Conservation (phyloP, 306 rosid genomes). For the Rubus parviflorus region DNA sequence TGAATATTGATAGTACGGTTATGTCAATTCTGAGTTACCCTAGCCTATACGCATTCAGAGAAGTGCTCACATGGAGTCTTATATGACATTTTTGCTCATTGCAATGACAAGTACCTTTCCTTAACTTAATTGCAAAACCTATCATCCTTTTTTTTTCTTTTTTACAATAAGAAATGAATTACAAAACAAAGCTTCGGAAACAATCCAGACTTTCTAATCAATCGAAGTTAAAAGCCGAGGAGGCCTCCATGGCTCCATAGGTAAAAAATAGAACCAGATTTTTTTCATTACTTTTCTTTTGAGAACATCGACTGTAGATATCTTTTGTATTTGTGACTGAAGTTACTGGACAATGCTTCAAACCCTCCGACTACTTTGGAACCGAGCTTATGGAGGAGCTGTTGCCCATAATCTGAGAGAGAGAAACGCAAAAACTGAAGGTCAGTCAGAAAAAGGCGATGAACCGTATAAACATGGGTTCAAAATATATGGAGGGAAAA, state of each 20-base stretch:
- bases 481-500: constrained; percentile 29
- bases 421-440: neutral
- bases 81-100: neutral
- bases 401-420: constrained; percentile 29
- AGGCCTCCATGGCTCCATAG: too few species aligned
- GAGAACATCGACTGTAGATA: too few species aligned
- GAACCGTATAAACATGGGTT: constrained; percentile 22
- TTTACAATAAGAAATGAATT: neutral
- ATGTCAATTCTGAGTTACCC: constrained; percentile 20
- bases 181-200: too few species aligned
- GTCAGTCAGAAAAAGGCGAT: constrained; percentile 17
- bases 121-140: neutral
- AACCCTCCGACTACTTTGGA: constrained; percentile 12
- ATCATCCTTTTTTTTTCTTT: neutral
- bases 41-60: neutral
- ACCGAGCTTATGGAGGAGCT: constrained; percentile 17
- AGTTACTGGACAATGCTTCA: too few species aligned
- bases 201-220: too few species aligned
- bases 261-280: too few species aligned
- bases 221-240: too few species aligned
- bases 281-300: too few species aligned
- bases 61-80: constrained; percentile 20
- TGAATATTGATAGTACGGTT: neutral
- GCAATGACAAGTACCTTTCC: constrained; percentile 1
- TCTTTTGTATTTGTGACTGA: too few species aligned